Conservation (phyloP, 2,329 filamentous ascomycete species). For the Exophiala sideris region DNA sequence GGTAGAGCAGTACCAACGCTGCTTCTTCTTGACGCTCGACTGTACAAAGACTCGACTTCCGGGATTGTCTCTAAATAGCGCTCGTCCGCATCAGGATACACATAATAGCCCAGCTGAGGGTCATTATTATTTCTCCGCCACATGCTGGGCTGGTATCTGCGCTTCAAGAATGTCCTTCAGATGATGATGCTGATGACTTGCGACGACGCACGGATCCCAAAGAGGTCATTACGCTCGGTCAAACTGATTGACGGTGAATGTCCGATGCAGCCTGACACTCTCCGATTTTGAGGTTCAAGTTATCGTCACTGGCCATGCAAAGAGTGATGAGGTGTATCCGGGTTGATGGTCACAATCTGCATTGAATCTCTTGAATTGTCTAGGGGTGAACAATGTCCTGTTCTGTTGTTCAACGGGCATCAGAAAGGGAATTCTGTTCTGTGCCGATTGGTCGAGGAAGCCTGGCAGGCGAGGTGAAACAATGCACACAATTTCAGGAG, state of each 20-base stretch:
- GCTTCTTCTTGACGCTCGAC: slow-evolving; percentile 28
- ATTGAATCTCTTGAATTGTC: neutral
- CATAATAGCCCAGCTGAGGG: slow-evolving; percentile 22
- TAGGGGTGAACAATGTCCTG: slow-evolving; percentile 5
- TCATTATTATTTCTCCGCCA: slow-evolving; percentile 20
- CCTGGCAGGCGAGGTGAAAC: slow-evolving; percentile 24
- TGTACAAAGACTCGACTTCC: slow-evolving; percentile 34
- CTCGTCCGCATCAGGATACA: slow-evolving; percentile 35
- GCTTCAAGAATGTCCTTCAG: slow-evolving; percentile 3
- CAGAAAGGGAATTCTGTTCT: slow-evolving; percentile 15
- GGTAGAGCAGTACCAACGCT: slow-evolving; percentile 33
- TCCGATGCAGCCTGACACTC: no score
- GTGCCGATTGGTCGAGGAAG: slow-evolving; percentile 15
- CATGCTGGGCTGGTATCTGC: slow-evolving; percentile 12
- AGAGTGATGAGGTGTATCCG: no score
- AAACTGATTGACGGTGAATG: neutral
- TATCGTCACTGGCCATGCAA: no score
- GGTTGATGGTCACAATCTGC: neutral
- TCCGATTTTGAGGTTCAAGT: no score
- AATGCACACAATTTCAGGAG: slow-evolving; percentile 8
- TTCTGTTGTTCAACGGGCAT: slow-evolving; percentile 13
- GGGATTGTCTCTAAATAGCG: slow-evolving; percentile 41
- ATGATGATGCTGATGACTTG: slow-evolving; percentile 4
- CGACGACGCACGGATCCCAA: neutral
- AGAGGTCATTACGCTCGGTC: neutral